Conservation (phyloP, 2,329 filamentous ascomycete genomes). For the Diaporthe velutina region DNA sequence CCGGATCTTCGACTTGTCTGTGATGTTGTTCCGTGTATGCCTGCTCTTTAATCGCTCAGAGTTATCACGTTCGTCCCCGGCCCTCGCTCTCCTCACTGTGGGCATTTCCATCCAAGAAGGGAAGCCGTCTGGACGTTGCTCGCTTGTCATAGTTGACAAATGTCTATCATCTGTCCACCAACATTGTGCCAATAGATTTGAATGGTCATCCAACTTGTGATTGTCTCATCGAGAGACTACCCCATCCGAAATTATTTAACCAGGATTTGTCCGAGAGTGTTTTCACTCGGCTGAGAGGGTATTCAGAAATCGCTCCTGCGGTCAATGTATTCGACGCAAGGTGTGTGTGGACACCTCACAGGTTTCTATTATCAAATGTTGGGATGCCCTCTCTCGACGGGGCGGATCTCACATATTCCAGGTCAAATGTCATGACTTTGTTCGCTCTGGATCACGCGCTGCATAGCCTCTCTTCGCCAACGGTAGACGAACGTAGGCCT, state of each 20-base stretch:
- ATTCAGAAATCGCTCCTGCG: not conserved
- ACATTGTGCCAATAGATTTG: not conserved
- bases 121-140: not conserved
- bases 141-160: not conserved
- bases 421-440: not conserved
- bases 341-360: not conserved
- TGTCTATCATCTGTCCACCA: no score
- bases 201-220: no score
- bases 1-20: not conserved
- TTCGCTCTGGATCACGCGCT: not conserved
- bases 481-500: not conserved
- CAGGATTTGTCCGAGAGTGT: not conserved
- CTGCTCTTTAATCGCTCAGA: not conserved
- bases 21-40: not conserved
- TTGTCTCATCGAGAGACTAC: not conserved
- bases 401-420: not conserved
- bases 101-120: not conserved
- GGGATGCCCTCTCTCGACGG: not conserved
- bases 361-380: not conserved
- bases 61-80: not conserved
- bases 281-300: not conserved
- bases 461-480: not conserved
- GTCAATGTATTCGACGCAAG: not conserved
- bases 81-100: not conserved
- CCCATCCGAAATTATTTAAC: not conserved